Conservation (phyloP, 345 rosid genomes). For the Eucalyptus dawsonii region DNA sequence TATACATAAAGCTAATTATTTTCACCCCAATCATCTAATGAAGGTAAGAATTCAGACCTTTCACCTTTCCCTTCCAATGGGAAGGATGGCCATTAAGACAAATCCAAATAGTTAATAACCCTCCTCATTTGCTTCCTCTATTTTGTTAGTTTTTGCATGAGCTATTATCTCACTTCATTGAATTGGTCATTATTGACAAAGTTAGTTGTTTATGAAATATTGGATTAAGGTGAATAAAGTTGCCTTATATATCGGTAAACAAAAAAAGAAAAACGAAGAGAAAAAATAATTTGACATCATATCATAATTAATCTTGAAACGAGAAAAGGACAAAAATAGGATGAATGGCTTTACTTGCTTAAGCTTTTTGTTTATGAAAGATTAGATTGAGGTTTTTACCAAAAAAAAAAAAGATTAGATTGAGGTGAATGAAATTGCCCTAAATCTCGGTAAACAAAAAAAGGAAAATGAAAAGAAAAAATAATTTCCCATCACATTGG, state of each 20-base stretch:
- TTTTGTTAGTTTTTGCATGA: neutral
- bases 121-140: neutral
- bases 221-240: neutral
- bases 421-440: neutral
- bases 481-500: too few relatives aligned
- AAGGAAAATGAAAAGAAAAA: too few relatives aligned
- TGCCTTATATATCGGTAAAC: neutral
- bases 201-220: neutral
- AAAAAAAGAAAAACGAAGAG: too few relatives aligned
- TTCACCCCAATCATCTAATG: too few relatives aligned
- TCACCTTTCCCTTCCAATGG: rapidly evolving
- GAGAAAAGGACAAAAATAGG: neutral
- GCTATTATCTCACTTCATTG: neutral
- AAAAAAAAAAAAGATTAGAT: neutral
- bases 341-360: too few relatives aligned
- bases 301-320: too few relatives aligned
- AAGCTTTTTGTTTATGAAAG: neutral
- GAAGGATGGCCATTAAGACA: too few relatives aligned
- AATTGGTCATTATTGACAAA: neutral
- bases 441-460: neutral
- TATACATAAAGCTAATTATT: too few relatives aligned
- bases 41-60: too few relatives aligned
- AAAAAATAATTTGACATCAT: too few relatives aligned
- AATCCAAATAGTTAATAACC: neutral
- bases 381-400: neutral